phyloP scores from a whole-genome alignment of 1,139 yeast species.

The Candida sp. region DNA sequence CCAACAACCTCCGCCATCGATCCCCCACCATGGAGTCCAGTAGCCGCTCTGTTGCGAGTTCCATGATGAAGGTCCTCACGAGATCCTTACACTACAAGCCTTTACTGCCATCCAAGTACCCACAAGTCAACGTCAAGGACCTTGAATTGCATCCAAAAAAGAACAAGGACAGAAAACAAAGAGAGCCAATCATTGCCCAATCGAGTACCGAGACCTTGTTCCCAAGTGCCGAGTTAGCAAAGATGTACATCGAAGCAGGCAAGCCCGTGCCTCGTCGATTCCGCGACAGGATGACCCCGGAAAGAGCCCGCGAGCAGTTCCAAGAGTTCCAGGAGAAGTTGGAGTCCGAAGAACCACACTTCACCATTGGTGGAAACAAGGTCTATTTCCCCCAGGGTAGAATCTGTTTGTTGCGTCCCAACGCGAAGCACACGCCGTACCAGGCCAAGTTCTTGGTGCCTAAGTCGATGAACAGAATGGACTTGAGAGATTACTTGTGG shows the following conservation, averaged over 20 bases:
- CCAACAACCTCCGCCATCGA: background rate
- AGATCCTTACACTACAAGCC: slow-evolving; percentile 40
- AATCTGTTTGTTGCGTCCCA: slow-evolving; percentile 78
- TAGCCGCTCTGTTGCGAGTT: slow-evolving; percentile 6
- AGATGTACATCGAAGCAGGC: slow-evolving; percentile 39
- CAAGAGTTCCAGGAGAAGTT: slow-evolving; percentile 58
- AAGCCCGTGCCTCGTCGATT: slow-evolving; percentile 50
- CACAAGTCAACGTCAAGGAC: slow-evolving; percentile 43
- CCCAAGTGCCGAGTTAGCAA: slow-evolving; percentile 42
- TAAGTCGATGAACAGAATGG: slow-evolving; percentile 87
- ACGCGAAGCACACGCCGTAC: slow-evolving; percentile 94
- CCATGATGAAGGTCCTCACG: slow-evolving; percentile 14
- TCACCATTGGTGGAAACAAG: slow-evolving; percentile 73
- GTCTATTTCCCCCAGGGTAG: slow-evolving; percentile 87
- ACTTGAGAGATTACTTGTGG: slow-evolving; percentile 88
- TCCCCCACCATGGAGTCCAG: slow-evolving; percentile 7
- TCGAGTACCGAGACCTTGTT: slow-evolving; percentile 43
- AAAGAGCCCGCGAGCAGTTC: slow-evolving; percentile 40
- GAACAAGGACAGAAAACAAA: slow-evolving; percentile 42
- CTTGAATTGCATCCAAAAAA: slow-evolving; percentile 44
- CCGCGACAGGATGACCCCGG: slow-evolving; percentile 23
- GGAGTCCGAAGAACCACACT: slow-evolving; percentile 74
- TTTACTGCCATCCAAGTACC: slow-evolving; percentile 36
- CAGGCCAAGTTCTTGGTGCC: slow-evolving; percentile 97
- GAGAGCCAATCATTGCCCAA: slow-evolving; percentile 47